Conservation (phyloP, 2,329 filamentous ascomycete species). For the Colletotrichum sp. region DNA sequence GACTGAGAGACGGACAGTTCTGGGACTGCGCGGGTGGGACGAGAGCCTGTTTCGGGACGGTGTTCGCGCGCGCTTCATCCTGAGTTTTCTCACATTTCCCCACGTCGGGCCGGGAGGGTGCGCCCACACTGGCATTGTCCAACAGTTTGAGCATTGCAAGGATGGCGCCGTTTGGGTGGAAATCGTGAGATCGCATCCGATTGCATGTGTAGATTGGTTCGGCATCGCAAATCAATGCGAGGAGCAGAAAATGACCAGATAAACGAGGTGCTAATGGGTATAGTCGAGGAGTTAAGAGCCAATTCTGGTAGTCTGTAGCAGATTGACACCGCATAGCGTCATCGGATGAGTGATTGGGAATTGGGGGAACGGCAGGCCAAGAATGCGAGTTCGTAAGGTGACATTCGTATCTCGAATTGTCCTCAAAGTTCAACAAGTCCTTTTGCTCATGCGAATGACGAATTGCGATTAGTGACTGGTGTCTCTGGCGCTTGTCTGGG, state of each 20-base stretch:
- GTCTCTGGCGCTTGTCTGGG: background rate
- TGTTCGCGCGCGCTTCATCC: background rate
- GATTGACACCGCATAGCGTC: background rate
- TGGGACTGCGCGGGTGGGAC: background rate
- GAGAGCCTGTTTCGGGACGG: background rate
- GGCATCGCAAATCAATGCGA: slow-evolving; percentile 3
- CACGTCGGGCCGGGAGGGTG: background rate
- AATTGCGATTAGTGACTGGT: background rate
- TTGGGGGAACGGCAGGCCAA: background rate
- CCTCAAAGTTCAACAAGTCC: background rate
- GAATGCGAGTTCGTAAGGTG: background rate
- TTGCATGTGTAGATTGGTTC: background rate
- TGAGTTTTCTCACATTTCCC: background rate
- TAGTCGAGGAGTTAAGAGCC: background rate
- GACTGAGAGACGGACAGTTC: background rate
- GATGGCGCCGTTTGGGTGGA: background rate
- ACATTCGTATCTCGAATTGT: background rate
- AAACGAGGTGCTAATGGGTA: background rate
- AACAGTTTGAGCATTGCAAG: slow-evolving; percentile 1
- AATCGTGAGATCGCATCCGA: background rate
- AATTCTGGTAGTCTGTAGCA: background rate
- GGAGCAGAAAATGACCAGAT: background rate
- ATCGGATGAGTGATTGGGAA: background rate
- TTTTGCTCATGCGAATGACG: background rate
- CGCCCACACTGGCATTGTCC: background rate